phyloP scores from a whole-genome alignment of 306 rosid species.

The Lablab purpureus region DNA sequence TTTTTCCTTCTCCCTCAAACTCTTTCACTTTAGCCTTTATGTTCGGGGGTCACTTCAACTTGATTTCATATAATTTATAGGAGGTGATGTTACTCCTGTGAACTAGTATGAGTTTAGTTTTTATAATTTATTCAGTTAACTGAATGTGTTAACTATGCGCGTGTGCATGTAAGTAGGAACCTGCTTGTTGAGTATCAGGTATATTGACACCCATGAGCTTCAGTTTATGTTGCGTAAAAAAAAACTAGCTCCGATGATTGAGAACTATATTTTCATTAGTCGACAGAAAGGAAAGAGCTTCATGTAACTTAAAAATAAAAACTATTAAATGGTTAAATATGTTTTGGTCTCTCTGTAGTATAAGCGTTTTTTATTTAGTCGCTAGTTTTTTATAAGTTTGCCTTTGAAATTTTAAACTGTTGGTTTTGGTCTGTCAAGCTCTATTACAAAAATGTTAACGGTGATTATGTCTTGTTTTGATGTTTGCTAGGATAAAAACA shows the following conservation, averaged over 20 bases:
- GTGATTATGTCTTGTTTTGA: too few species aligned
- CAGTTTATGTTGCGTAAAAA: neutral
- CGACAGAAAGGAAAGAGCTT: neutral
- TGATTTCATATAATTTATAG: constrained; percentile 22
- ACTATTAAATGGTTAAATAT: too few species aligned
- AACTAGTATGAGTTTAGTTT: constrained; percentile 13
- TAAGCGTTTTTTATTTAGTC: too few species aligned
- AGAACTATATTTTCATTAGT: constrained; percentile 18
- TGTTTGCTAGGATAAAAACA: too few species aligned
- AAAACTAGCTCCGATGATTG: constrained; percentile 15
- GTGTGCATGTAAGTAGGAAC: neutral
- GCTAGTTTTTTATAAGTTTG: too few species aligned
- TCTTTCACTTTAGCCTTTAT: constrained; percentile 8
- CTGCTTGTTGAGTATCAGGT: constrained; percentile 17
- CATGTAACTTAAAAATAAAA: neutral
- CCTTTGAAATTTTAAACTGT: too few species aligned
- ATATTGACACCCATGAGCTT: constrained; percentile 4
- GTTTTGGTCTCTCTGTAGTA: too few species aligned
- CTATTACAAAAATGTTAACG: too few species aligned
- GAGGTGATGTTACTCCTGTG: constrained; percentile 27
- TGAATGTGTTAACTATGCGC: neutral
- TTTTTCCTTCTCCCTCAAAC: constrained; percentile 43
- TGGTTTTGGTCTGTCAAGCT: too few species aligned
- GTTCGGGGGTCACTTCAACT: neutral
- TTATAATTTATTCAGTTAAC: constrained; percentile 9